Evolutionary conservation across 2,329 filamentous ascomycete species (phyloP), one percentile per base, ranked within the genome.

Genomic region (Aspergillus puulaauensis): DNA sequence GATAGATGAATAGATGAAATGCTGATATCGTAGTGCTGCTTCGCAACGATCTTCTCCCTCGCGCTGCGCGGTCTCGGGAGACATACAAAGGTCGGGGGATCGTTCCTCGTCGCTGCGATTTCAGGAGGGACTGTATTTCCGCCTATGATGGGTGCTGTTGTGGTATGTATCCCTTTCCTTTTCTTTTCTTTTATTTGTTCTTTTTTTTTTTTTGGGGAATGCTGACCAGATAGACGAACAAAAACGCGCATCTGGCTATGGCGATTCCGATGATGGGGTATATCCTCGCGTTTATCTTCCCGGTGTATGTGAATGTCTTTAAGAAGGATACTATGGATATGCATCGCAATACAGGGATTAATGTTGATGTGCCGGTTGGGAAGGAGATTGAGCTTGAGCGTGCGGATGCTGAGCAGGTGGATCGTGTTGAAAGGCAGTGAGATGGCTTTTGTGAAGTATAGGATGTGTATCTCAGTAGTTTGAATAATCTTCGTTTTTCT

Each of bases 31-130:
- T 17, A 27, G 44, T 54, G 41, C 40, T 58, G 51, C 31, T 58
- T 58, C 23, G 56, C 56, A 19, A 58, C 52, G 6, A 58, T 58
- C 39, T 58, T 55, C 27, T 51, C 39, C 3, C 39, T 58, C 2
- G 39, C 44, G 5, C 12, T 55, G 6, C 39, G 52, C 4, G 52
- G 27, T 12, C 33, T 54, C 3, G 46, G 56, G 2, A 39, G 47
- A 1, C 56, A 58, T 43, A 58, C 56, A 15, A 51, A 54, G 33
- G 39, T 39, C 17, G 56, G 56, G 1, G 41, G 52, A 6, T 37
- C 17, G 4, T 47, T 54, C 19, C 41, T 47, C 15, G 27, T 47
- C 2, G 41, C 52, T 6, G 52, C 41, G 7, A 54, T 54, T 37
- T n/a, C 11, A 15, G 52, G 52, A 15, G 52, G 41, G 6, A 23